phyloP scores from a whole-genome alignment of 495 filamentous ascomycete genomes.

The Melanomma pulvis-pyrius region DNA sequence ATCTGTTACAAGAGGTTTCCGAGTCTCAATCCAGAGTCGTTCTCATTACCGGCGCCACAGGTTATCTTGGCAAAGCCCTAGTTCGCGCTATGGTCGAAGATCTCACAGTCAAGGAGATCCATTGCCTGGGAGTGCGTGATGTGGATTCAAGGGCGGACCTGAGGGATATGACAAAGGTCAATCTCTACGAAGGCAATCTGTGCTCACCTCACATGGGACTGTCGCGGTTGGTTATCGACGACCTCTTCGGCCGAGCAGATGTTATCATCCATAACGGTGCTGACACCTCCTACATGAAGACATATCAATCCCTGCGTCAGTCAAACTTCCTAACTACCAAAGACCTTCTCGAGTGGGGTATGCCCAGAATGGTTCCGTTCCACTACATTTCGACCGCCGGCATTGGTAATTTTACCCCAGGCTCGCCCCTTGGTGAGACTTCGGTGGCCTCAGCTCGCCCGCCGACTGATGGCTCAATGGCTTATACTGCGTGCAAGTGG shows the following conservation, averaged over 20 bases:
- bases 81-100: not conserved
- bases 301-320: not conserved
- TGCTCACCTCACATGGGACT: not conserved
- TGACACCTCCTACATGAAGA: not conserved
- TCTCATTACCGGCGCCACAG: not conserved
- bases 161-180: not conserved
- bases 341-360: not conserved
- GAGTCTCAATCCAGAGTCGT: not conserved
- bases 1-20: too few species aligned
- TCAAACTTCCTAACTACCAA: not conserved
- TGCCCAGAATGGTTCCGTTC: not conserved
- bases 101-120: not conserved
- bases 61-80: not conserved
- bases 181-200: not conserved
- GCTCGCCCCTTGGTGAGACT: not conserved
- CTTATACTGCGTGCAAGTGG: slow-evolving; percentile 10
- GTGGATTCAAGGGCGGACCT: not conserved
- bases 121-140: not conserved
- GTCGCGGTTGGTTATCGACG: not conserved
- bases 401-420: not conserved
- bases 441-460: not conserved
- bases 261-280: slow-evolving; percentile 21
- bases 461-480: not conserved
- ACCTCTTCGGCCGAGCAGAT: not conserved
- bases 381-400: slow-evolving; percentile 14